Evolutionary conservation across 1,139 yeast genomes (phyloP), one percentile per base, ranked within the genome.

Genomic region (Geotrichum bryndzae): DNA sequence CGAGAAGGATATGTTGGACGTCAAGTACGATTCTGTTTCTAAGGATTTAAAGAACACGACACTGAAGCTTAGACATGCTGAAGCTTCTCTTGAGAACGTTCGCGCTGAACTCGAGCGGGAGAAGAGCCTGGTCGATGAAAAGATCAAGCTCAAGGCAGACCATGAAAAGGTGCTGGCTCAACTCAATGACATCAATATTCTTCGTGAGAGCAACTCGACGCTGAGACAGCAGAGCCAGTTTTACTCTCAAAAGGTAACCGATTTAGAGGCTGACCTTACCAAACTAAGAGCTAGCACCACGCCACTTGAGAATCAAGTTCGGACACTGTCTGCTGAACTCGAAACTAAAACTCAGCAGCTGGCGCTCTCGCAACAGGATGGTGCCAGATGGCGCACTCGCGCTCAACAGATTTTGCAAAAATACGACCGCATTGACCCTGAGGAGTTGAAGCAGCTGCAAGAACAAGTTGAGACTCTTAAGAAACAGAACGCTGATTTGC

Each of bases 1-100:
- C 65, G 96, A 90, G 68, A 88, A 88, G 71, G 96, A 90, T 65
- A 79, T 85, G 4, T 80, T 86, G 1, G 89, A 86, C 61, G 81
- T 85, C 23, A 87, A 85, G 67, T 77, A 83, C 33, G 80, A 80
- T 11, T 76, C 80, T 31, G 74, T 80, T 31, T 71, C 72, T 18
- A 84, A 82, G 65, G 90, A 86, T 67, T 77, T 77, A 58, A 76
- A 76, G 58, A 75, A 80, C 46, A 73, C 84, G 51, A 77, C 80
- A 65, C 77, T 74, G 60, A 73, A 71, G 48, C 69, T 76, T 10
- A 72, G 70, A 31, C 74, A 72, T 56, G 67, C 74, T 3, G 61
- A 60, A 1, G 62, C 71, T 13, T 68, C 73, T 58, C 68, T 76
- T 45, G 78, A 75, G 61, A 75, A 72, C 31, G 69, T 72, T 10